Base-by-base conservation (phyloP, 1,284 basidiomycete genomes). In the Apiotrichum veenhuisii region DNA sequence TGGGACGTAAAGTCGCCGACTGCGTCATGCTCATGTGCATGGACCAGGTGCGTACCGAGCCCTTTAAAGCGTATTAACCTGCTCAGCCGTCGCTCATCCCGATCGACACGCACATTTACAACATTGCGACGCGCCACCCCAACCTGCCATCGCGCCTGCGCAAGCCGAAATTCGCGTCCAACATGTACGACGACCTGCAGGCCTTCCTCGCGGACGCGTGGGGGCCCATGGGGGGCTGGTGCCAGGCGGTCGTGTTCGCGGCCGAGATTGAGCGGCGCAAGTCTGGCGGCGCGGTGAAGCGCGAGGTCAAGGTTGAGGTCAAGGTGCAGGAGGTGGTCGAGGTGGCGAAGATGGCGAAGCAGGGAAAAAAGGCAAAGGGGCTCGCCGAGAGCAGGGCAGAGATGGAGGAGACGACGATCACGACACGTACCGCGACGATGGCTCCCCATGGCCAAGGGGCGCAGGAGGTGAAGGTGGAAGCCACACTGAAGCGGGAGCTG, bases 1-100 rank as follows among this genome's bases (percentile, higher is more conserved):
- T 99, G 0, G 96, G 96, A 1, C 83, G 92, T 36, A 99, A 99
- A 75, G 93, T 97, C 0, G 91, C 90, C 1, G 95, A 98, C 71
- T 99, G 96, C 70, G 82, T 98, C 34, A 78, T 97, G 52, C 80
- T 99, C 25, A 98, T 98, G 89, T 92, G 91, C 64, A 75, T 98
- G 54, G 91, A 97, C 75, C 92, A 96, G 82, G 88, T 89, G 64
- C 9, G 12, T 8, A 20, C 9, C 25, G 22, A 20, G 38, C 17
- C 5, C n/a, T 12, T 11, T 3, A 30, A n/a, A 38, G 22, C 4
- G 3, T n/a, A 12, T 15, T 36, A 41, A n/a, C 50, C 20, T 12
- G 30, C 10, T 1, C 54, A 93, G 90, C 81, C 78, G 63, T 87
- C 89, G 58, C 84, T 91, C 11, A 84, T 96, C 14, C 94, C 94